These are phyloP conservation scores for Babjeviella inositovora DNA, from an alignment of 805 yeast genomes.

Conservation along the genomic window DNA sequence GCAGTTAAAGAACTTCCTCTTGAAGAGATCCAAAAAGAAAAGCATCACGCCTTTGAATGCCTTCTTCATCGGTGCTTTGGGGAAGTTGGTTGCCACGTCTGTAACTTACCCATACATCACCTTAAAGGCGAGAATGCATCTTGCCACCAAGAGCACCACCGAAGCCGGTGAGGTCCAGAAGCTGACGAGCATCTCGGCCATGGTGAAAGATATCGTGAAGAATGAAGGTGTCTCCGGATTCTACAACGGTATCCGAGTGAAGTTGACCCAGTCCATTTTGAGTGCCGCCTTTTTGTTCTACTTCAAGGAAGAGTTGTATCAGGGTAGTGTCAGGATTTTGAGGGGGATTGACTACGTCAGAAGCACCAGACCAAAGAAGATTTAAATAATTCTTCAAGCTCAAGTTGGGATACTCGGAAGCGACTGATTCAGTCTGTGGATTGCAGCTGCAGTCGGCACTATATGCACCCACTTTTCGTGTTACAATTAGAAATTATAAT, in stretches of 20 bases:
- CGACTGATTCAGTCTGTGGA: too few relatives aligned
- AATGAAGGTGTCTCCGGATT: conserved; percentile 67
- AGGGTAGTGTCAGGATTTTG: conserved; percentile 37
- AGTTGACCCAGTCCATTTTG: conserved; percentile 67
- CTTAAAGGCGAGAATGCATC: conserved; percentile 76
- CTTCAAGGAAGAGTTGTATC: conserved; percentile 75
- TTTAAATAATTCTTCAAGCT: too few relatives aligned
- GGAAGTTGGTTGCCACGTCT: conserved; percentile 79
- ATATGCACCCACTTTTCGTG: too few relatives aligned
- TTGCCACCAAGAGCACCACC: conserved; percentile 18
- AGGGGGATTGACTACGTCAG: too few relatives aligned
- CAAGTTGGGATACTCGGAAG: too few relatives aligned
- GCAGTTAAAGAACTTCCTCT: conserved; percentile 56
- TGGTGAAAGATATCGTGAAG: conserved; percentile 39
- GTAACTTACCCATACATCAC: conserved; percentile 88
- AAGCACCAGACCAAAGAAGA: too few relatives aligned
- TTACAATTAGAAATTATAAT: too few relatives aligned
- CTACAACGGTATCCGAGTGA: conserved; percentile 69
- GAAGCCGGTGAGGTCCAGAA: background rate
- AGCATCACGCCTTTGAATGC: conserved; percentile 58
- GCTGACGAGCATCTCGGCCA: conserved; percentile 20
- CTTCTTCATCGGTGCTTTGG: conserved; percentile 75
- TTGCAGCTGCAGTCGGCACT: too few relatives aligned
- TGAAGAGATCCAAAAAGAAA: conserved; percentile 24
- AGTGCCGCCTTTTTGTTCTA: conserved; percentile 85